phyloP scores from a whole-genome alignment of 2,329 filamentous ascomycete genomes.

The Fusarium protoensiforme region DNA sequence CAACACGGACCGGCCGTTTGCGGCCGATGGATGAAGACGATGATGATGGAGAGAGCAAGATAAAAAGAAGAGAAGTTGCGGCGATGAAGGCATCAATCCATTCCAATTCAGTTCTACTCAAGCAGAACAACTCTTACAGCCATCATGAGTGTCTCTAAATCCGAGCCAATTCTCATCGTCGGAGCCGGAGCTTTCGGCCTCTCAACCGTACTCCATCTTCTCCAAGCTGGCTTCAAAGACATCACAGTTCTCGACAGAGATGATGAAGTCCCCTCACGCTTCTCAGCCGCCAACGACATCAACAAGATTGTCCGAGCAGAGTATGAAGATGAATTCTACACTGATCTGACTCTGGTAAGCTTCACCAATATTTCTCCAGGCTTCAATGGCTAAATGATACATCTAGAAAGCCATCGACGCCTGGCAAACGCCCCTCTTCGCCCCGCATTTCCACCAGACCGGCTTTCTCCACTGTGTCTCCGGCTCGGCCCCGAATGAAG shows the following conservation, averaged over 20 bases:
- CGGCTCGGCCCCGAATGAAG: slow-evolving; percentile 58
- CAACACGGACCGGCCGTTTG: background rate
- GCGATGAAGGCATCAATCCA: background rate
- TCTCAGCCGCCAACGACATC: slow-evolving; percentile 68
- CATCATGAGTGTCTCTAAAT: slow-evolving; percentile 36
- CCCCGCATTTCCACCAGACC: slow-evolving; percentile 60
- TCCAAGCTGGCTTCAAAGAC: slow-evolving; percentile 55
- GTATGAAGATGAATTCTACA: slow-evolving; percentile 68
- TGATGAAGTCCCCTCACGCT: slow-evolving; percentile 52
- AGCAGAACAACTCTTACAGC: background rate
- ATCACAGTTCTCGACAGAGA: slow-evolving; percentile 60
- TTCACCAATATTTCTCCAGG: background rate
- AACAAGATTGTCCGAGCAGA: slow-evolving; percentile 72
- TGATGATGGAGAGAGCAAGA: background rate
- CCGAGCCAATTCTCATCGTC: slow-evolving; percentile 49
- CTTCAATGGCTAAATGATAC: background rate
- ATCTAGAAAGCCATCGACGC: slow-evolving; percentile 59
- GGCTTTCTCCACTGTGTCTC: slow-evolving; percentile 61
- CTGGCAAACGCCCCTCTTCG: slow-evolving; percentile 64
- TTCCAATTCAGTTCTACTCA: background rate
- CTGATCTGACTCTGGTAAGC: slow-evolving; percentile 61
- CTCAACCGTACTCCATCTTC: slow-evolving; percentile 60
- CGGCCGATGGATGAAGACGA: background rate
- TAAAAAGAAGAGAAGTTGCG: background rate
- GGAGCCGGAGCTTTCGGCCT: slow-evolving; percentile 63